Base-by-base conservation (phyloP, 352 stramenopile genomes). In the Poterioochromonas sp. region DNA sequence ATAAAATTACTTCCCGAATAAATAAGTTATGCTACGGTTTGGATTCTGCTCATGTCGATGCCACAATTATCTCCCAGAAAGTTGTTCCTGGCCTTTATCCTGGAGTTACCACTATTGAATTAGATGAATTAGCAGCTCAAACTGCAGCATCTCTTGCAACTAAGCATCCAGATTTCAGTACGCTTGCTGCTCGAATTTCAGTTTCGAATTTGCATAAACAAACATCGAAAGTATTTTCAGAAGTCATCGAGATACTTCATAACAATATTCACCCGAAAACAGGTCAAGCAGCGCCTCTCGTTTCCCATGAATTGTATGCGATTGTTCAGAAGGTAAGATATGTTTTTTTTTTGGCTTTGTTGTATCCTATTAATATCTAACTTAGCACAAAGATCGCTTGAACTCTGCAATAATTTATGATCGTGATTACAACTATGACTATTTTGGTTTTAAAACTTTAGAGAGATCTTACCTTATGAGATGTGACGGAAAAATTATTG, bases 151-250 rank as follows among this genome's bases (percentile, higher is more conserved):
- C 97, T 79, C 93, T 95, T 80, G 86, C 91, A 35, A 99, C 95
- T 32, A 91, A 98, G 82, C 95, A 99, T 85, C 95, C 95, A 11
- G 96, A 99, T 85, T 99, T 97, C 82, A 97, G 91, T 78, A 95
- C 97, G 82, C 88, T 99, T 35, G 96, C 96, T 18, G 95, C 95
- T 34, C 91, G 95, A 69, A 98, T 99, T 83, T 93, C 93, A 35
- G 93, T 99, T 37, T 98, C 93, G 18, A 99, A 99, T 86, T 83
- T 99, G 44, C 96, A 99, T 89, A 99, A 99, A 87, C 96, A 96
- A 85, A 99, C 96, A 22, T 80, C 54, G 64, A 71, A 85, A 44
- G 82, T 77, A 8, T 93, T 93, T 79, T 93, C 87, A 12, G 86
- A 92, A 26, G 83, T 90, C 77, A 93, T 97, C 32, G 84, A 97